phyloP scores from a whole-genome alignment of 805 yeast genomes.

The Saturnispora sanitii region DNA sequence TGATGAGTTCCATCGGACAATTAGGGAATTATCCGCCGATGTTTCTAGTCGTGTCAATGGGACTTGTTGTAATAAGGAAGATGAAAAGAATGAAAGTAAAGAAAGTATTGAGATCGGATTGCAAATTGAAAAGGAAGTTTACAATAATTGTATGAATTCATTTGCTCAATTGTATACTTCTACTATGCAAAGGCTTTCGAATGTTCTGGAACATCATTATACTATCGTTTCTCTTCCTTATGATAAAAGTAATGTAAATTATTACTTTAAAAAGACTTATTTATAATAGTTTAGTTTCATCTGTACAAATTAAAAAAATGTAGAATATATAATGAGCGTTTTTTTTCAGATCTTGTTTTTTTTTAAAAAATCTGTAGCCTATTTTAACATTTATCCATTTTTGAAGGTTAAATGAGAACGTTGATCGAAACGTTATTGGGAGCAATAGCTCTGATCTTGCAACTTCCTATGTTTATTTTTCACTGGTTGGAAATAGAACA shows the following conservation, averaged over 20 bases:
- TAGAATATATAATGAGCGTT: slow-evolving; percentile 1
- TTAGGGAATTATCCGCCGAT: slow-evolving; percentile 44
- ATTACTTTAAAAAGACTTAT: slow-evolving; percentile 23
- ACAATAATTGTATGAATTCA: slow-evolving; percentile 60
- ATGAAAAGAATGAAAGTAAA: slow-evolving; percentile 20
- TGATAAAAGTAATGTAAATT: slow-evolving; percentile 25
- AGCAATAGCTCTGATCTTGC: slow-evolving; percentile 12
- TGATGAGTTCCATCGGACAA: slow-evolving; percentile 45
- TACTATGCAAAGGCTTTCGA: slow-evolving; percentile 43
- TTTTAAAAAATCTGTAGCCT: too few species aligned
- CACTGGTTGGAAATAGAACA: slow-evolving; percentile 18
- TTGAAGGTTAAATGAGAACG: background rate
- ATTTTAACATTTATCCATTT: background rate
- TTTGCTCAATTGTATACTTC: slow-evolving; percentile 52
- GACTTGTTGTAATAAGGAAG: slow-evolving; percentile 14
- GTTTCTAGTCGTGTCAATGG: slow-evolving; percentile 42
- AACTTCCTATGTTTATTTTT: slow-evolving; percentile 17
- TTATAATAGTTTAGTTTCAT: background rate
- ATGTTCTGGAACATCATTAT: slow-evolving; percentile 47
- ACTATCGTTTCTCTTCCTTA: slow-evolving; percentile 25
- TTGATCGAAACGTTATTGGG: slow-evolving; percentile 1
- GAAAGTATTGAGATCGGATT: slow-evolving; percentile 21
- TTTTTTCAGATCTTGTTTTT: too few species aligned
- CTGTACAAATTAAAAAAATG: background rate
- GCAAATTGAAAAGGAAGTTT: slow-evolving; percentile 42